Base-by-base conservation (phyloP, 148 eudicot genomes). In the Rhododendron griersonianum region DNA sequence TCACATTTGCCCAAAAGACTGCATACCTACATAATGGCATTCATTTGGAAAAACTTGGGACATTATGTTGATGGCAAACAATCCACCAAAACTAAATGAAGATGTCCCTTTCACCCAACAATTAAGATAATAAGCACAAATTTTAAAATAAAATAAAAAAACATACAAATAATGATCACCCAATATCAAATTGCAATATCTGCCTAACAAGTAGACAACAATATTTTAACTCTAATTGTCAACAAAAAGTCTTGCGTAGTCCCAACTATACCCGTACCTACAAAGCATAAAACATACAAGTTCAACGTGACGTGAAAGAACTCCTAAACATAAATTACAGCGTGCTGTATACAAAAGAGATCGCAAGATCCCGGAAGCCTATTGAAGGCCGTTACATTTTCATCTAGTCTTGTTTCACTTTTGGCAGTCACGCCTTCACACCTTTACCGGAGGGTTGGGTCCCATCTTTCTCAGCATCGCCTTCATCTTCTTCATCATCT, bases 401-500 rank as follows among this genome's bases (percentile, higher is more conserved):
- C 47, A 75, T 39, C 79, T 89, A 65, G 77, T 50, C 88, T 8
- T 67, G 44, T 65, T 53, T 80, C 76, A 30, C 76, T 33, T 48
- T 23, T 23, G 11, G 63, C 47, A 33, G 47, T 95, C 90, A 93
- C 74, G 87, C 92, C 89, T 90, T 86, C 33, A 93, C 94, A 88
- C 88, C 87, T 89, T 92, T 30, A 14, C 75, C 37, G 21, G 92
- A 88, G 82, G 92, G 92, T 51, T 85, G 90, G 41, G 86, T 89
- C 85, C 90, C 93, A n/a, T 89, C 92, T 79, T 94, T 91, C 53
- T 87, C 91, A 14, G 89, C 85, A 61, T 87, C 93, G 9, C 41
- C 95, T 82, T 88, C 99, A 16, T 97, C 97, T 7, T 94, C 99
- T n/a, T 97, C 99, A 11, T 92, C 93, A 7, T 93, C 99, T 8